Base-by-base conservation (phyloP, 345 rosid genomes). In the Durio zibethinus region DNA sequence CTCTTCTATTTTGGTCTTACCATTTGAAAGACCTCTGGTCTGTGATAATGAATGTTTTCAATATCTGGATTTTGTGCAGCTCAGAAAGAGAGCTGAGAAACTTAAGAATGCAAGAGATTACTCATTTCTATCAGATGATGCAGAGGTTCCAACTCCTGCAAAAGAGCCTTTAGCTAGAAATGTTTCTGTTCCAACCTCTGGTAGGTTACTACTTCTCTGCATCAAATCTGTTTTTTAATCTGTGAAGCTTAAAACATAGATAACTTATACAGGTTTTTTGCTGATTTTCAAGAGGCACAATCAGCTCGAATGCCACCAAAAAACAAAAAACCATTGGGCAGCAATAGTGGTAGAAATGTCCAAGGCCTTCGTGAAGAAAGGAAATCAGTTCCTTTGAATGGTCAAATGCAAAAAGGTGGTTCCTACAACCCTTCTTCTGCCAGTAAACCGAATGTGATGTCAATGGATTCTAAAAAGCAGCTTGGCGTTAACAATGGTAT, bases 91-190 rank as follows among this genome's bases (percentile, higher is more conserved):
- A 86, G 97, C 83, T 73, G 90, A 92, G 77, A 84, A 88, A 63
- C 86, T 94, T 21, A 96, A 91, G 84, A 88, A 82, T 66, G 86
- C 91, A 6, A 87, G 98, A 82, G 99, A 96, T 80, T 96, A 96
- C 85, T 96, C 99, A 25, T 96, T 93, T 76, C 86, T 96, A 60
- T 85, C 94, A 11, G 95, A 96, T 71, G 97, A 94, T 77, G 91
- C 86, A 9, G 90, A 86, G 56, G 86, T 85, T 76, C 92, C 98
- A 72, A 91, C 85, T 75, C 80, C 91, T 45, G 71, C 84, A n/a
- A 91, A 81, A 82, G 88, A 82, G n/a, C 80, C 90, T 79, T 77
- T 78, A 8, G 64, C 88, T 38, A 88, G 78, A 67, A 85, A 72
- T 76, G 78, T 77, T 69, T 72, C 86, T 52, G 79, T 75, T 80